Evolutionary conservation across 176 grass and related monocot genomes (phyloP).

Genomic region (Eragrostis nindensis): DNA sequence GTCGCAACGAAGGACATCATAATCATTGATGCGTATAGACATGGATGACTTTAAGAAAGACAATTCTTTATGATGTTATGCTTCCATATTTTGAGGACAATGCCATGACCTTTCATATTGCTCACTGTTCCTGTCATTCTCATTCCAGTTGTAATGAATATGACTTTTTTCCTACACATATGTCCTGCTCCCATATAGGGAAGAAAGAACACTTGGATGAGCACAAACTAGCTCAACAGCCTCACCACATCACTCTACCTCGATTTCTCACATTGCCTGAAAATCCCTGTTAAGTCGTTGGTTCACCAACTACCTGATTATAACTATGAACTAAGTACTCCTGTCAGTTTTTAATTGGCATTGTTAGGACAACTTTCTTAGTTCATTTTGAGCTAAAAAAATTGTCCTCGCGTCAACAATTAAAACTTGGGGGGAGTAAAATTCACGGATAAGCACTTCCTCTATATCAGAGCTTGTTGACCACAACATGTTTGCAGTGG

Average conservation of each 20-base stretch:
- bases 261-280: not conserved
- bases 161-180: not conserved
- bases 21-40: not conserved
- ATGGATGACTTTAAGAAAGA: not conserved
- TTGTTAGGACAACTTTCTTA: too few species aligned
- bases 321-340: not conserved
- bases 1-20: not conserved
- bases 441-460: too few species aligned
- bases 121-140: not conserved
- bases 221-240: not conserved
- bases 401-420: too few species aligned
- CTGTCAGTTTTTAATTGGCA: not conserved
- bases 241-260: not conserved
- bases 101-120: not conserved
- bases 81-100: not conserved
- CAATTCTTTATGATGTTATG: not conserved
- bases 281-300: not conserved
- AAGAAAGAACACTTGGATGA: constrained; percentile 1
- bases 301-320: not conserved
- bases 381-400: too few species aligned
- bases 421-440: too few species aligned
- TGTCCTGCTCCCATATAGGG: not conserved
- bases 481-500: not conserved
- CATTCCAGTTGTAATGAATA: not conserved
- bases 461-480: too few species aligned